Evolutionary conservation across 2,329 filamentous ascomycete genomes (phyloP), one percentile per base, ranked within the genome.

Genomic region (Apiospora kogelbergensis): DNA sequence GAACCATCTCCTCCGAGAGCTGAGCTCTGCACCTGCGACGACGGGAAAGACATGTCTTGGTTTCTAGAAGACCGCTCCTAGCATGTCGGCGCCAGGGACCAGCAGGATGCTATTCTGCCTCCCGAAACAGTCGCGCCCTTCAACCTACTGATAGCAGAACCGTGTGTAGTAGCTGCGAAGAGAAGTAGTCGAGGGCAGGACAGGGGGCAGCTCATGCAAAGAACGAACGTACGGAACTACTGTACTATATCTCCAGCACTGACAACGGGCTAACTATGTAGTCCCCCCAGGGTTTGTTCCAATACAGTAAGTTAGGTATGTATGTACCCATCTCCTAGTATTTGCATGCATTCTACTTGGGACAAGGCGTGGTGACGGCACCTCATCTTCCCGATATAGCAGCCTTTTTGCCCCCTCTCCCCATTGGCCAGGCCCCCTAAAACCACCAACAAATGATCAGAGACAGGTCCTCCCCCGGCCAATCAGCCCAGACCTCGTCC

Each of bases 101-200:
- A n/a, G 7, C 26, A 60, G 37, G n/a, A 37, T 37, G 17, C 53
- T 60, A 17, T 60, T 33, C 30, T 33, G 30, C n/a, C 53, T 60
- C 17, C 53, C 53, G 53, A 60, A 60, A 60, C 53, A 60, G 30
- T 60, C 53, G 53, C 53, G 53, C 53, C 30, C 20, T 37, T 17
- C 53, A 60, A 30, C 53, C 53, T 60, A 60, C 37, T 60, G 53
- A 60, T 60, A 37, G 53, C 26, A 60, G 53, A 60, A n/a, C 37
- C 17, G 6, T 22, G 17, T 45, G 26, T 60, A 60, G 37, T n/a
- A 13, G 30, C 53, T 60, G 53, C 53, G 53, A 60, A 60, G 53
- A 60, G n/a, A 22, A 20, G 17, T 7, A 60, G 30, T 17, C 22
- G 26, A 60, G 17, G 48, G 3, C 20, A 37, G 10, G 53, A 37